phyloP scores from a whole-genome alignment of 2,329 filamentous ascomycete species.

The Alternaria sp. region DNA sequence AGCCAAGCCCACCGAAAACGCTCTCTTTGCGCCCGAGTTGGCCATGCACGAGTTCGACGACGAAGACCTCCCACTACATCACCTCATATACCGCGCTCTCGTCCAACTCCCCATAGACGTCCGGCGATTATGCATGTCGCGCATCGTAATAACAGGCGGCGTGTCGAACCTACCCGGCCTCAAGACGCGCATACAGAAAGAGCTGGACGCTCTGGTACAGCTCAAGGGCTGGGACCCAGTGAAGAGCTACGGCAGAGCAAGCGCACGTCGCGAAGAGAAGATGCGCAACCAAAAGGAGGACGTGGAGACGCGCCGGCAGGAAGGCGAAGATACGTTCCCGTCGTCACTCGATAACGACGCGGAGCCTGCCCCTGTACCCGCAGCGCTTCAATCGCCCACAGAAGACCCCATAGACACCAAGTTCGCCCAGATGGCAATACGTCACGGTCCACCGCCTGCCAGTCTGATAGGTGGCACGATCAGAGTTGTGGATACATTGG shows the following conservation, averaged over 20 bases:
- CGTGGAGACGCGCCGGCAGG: conserved; percentile 24
- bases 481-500: conserved; percentile 71
- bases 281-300: conserved; percentile 34
- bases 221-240: conserved; percentile 79
- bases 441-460: conserved; percentile 46
- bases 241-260: conserved; percentile 69
- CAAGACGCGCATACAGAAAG: conserved; percentile 76
- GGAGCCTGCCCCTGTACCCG: conserved; percentile 20
- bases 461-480: conserved; percentile 63
- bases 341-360: conserved; percentile 24
- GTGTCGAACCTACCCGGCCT: conserved; percentile 80
- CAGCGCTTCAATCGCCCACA: conserved; percentile 58
- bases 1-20: conserved; percentile 74
- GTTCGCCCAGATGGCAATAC: conserved; percentile 58
- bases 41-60: conserved; percentile 74
- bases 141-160: conserved; percentile 85
- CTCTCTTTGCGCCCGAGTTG: conserved; percentile 69
- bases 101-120: conserved; percentile 81
- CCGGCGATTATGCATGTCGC: conserved; percentile 83
- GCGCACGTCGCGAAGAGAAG: conserved; percentile 38
- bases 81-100: conserved; percentile 77
- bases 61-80: conserved; percentile 79
- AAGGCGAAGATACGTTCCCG: conserved; percentile 30
- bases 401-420: conserved; percentile 65
- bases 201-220: conserved; percentile 71